Conservation (phyloP, 2,329 filamentous ascomycete species). For the Neopestalotiopsis rosae region DNA sequence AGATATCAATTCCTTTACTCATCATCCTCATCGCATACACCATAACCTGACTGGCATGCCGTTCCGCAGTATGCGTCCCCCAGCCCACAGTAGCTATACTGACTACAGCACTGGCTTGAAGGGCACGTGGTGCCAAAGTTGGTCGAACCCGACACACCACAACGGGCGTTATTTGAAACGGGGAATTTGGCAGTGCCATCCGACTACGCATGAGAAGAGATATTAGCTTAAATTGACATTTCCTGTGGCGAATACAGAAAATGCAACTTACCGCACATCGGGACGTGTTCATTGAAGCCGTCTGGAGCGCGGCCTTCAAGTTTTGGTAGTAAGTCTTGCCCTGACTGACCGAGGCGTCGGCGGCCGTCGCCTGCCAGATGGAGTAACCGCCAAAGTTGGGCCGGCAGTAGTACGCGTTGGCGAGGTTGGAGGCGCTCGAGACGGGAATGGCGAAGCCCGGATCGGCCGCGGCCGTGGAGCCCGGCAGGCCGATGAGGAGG, state of each 20-base stretch:
- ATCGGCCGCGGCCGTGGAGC: slow-evolving; percentile 29
- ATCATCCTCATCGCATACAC: slow-evolving; percentile 21
- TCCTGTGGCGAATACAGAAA: not conserved
- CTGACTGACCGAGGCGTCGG: slow-evolving; percentile 39
- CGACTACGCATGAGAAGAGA: not conserved
- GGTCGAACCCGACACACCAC: slow-evolving; percentile 18
- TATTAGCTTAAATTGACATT: not conserved
- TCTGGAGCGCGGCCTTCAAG: slow-evolving; percentile 39
- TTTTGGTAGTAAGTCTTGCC: slow-evolving; percentile 45
- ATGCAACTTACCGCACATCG: slow-evolving; percentile 23
- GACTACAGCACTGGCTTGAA: slow-evolving; percentile 24
- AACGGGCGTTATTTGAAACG: slow-evolving; percentile 22
- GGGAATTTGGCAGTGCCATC: not conserved
- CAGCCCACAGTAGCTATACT: slow-evolving; percentile 26
- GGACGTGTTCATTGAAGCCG: slow-evolving; percentile 20
- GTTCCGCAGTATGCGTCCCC: slow-evolving; percentile 23
- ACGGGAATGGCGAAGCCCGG: slow-evolving; percentile 42
- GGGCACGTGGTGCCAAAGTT: slow-evolving; percentile 20
- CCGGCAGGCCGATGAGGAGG: slow-evolving; percentile 50
- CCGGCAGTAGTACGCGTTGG: slow-evolving; percentile 51
- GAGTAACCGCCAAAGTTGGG: slow-evolving; percentile 52
- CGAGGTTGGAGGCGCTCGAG: slow-evolving; percentile 39
- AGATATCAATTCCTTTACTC: not conserved
- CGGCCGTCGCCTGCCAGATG: slow-evolving; percentile 49
- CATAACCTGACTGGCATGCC: slow-evolving; percentile 27